Conservation (phyloP, 805 yeast species). For the Schwanniomyces vanrijiae region DNA sequence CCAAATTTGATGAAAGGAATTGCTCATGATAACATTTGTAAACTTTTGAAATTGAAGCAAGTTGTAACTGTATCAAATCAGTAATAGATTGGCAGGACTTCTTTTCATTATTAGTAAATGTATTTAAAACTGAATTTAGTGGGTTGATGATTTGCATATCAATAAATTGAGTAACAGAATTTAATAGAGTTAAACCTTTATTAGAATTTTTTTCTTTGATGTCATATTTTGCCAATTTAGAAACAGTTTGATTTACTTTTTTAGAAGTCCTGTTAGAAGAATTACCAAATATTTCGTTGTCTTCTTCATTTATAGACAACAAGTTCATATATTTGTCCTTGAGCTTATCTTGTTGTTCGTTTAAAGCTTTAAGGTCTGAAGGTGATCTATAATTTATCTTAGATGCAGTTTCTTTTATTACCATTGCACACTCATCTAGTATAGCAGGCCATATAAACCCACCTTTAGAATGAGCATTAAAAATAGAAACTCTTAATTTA, state of each 20-base stretch:
- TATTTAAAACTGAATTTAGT: constrained; percentile 5
- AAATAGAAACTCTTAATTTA: constrained; percentile 53
- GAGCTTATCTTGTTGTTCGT: constrained; percentile 15
- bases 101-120: not conserved
- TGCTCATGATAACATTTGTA: constrained; percentile 16
- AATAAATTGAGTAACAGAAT: constrained; percentile 7
- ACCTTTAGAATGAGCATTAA: constrained; percentile 46
- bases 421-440: constrained; percentile 57
- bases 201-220: not conserved
- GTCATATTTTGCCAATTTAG: constrained; percentile 6
- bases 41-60: not conserved
- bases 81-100: not conserved
- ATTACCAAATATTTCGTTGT: constrained; percentile 36
- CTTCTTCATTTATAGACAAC: constrained; percentile 4
- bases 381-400: constrained; percentile 35
- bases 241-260: not conserved
- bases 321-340: constrained; percentile 8
- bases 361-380: constrained; percentile 29
- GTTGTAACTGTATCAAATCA: not conserved
- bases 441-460: constrained; percentile 58
- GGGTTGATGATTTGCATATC: constrained; percentile 15
- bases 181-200: not conserved
- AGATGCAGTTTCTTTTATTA: constrained; percentile 50
- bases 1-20: constrained; percentile 33
- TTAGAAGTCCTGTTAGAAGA: constrained; percentile 15